Evolutionary conservation across 345 rosid genomes (phyloP).

Genomic region (Garcia nutans): DNA sequence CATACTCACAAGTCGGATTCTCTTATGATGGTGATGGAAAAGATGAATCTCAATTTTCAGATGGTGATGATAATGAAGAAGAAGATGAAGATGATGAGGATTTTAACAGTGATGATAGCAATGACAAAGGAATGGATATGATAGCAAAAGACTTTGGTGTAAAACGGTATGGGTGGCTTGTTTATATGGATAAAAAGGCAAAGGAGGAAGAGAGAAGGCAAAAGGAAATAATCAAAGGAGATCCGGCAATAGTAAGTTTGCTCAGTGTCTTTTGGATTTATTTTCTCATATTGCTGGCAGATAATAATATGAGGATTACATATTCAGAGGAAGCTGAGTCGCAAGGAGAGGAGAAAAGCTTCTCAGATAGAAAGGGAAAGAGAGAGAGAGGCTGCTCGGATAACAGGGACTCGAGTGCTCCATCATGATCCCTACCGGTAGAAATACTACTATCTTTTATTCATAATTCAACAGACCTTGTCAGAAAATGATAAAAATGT

Average conservation of each 20-base stretch:
- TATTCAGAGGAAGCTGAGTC: slow-evolving; percentile 84
- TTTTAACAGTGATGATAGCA: slow-evolving; percentile 87
- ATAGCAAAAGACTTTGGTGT: slow-evolving; percentile 95
- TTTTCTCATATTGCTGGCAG: slow-evolving; percentile 1
- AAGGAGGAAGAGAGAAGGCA: slow-evolving; percentile 94
- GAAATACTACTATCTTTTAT: slow-evolving; percentile 3
- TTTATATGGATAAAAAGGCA: slow-evolving; percentile 89
- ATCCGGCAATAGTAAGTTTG: slow-evolving; percentile 90
- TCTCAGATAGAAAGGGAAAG: slow-evolving; percentile 92
- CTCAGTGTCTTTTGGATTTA: slow-evolving; percentile 10
- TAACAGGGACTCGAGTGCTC: slow-evolving; percentile 60
- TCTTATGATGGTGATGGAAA: slow-evolving; percentile 76
- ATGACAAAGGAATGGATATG: slow-evolving; percentile 86
- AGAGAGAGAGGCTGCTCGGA: slow-evolving; percentile 75
- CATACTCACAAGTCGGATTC: slow-evolving; percentile 93
- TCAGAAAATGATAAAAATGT: not conserved
- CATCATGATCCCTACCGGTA: slow-evolving; percentile 94
- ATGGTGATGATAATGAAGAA: slow-evolving; percentile 59
- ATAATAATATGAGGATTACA: not conserved
- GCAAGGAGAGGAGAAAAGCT: slow-evolving; percentile 96
- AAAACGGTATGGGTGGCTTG: slow-evolving; percentile 96
- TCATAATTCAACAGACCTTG: not conserved
- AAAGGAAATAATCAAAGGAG: slow-evolving; percentile 93
- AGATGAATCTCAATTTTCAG: slow-evolving; percentile 51
- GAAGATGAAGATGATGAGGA: slow-evolving; percentile 84